Conservation (phyloP, 805 yeast species). For the Yamadazyma nakazawae region DNA sequence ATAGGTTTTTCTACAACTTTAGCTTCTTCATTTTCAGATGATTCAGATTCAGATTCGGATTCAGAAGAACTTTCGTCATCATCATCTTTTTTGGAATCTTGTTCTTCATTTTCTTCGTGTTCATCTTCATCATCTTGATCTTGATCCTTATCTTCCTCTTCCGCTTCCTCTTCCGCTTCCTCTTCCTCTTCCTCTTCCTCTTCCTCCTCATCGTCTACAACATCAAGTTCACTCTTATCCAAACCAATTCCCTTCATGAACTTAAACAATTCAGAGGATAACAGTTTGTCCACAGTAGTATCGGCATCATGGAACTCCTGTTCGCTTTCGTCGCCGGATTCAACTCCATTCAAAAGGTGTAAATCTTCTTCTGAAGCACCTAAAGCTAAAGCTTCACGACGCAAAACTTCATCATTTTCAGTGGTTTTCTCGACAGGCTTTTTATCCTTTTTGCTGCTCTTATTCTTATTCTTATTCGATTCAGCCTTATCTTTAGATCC, state of each 20-base stretch:
- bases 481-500: constrained; percentile 8
- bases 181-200: constrained; percentile 35
- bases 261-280: constrained; percentile 52
- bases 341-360: constrained; percentile 53
- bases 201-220: constrained; percentile 30
- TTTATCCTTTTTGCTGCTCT: constrained; percentile 6
- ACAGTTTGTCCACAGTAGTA: constrained; percentile 33
- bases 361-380: constrained; percentile 89
- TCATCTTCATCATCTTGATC: constrained; percentile 13
- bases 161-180: constrained; percentile 27
- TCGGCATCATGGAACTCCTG: constrained; percentile 47
- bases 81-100: constrained; percentile 12
- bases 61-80: constrained; percentile 7
- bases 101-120: constrained; percentile 14
- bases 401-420: constrained; percentile 31
- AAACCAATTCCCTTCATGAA: constrained; percentile 72
- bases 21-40: constrained; percentile 11
- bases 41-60: constrained; percentile 2
- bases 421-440: constrained; percentile 11
- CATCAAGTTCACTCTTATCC: constrained; percentile 34
- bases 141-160: constrained; percentile 17
- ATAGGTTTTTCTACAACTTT: constrained; percentile 15
- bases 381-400: constrained; percentile 71
- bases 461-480: constrained; percentile 1
- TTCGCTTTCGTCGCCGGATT: constrained; percentile 51